phyloP scores from a whole-genome alignment of 2,329 filamentous ascomycete species.

The Ophiocordyceps camponoti-saundersi region DNA sequence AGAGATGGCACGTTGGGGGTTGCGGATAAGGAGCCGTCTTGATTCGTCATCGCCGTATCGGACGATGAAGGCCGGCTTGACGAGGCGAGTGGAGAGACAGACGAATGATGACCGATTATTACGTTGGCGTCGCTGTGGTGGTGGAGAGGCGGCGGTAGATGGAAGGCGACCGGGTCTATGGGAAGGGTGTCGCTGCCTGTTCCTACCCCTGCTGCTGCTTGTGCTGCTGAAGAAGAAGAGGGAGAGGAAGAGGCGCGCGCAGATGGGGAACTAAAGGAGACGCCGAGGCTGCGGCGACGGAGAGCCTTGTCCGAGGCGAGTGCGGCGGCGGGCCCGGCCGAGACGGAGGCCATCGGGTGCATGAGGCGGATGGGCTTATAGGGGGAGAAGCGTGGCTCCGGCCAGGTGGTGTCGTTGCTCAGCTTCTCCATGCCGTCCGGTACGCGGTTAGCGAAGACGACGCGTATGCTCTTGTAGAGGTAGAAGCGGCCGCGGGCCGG shows the following conservation, averaged over 20 bases:
- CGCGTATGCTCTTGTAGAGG: slow-evolving; percentile 78
- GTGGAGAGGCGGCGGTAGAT: slow-evolving; percentile 14
- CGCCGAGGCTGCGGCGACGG: slow-evolving; percentile 38
- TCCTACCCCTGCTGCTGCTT: slow-evolving; percentile 3
- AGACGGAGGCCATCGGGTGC: slow-evolving; percentile 19
- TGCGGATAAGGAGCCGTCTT: background rate
- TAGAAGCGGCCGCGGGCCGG: slow-evolving; percentile 71
- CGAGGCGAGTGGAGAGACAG: background rate
- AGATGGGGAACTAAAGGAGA: slow-evolving; percentile 14
- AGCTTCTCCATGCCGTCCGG: slow-evolving; percentile 90
- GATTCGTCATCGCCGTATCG: background rate
- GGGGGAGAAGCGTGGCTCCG: slow-evolving; percentile 69
- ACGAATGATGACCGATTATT: background rate
- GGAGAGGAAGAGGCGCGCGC: slow-evolving; percentile 1
- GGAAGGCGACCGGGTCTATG: slow-evolving; percentile 36
- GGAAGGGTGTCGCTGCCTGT: slow-evolving; percentile 14
- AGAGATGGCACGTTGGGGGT: slow-evolving; percentile 2
- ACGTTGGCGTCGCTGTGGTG: slow-evolving; percentile 15
- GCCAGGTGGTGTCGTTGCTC: slow-evolving; percentile 74
- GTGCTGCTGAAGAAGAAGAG: no score
- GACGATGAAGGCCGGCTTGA: background rate
- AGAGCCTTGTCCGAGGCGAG: slow-evolving; percentile 42
- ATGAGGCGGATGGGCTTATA: slow-evolving; percentile 55
- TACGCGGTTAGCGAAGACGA: slow-evolving; percentile 92
- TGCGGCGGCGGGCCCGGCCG: slow-evolving; percentile 26